These are phyloP conservation scores for Capronia coronata DNA, from an alignment of 2,329 filamentous ascomycete species.

Conservation along the genomic window DNA sequence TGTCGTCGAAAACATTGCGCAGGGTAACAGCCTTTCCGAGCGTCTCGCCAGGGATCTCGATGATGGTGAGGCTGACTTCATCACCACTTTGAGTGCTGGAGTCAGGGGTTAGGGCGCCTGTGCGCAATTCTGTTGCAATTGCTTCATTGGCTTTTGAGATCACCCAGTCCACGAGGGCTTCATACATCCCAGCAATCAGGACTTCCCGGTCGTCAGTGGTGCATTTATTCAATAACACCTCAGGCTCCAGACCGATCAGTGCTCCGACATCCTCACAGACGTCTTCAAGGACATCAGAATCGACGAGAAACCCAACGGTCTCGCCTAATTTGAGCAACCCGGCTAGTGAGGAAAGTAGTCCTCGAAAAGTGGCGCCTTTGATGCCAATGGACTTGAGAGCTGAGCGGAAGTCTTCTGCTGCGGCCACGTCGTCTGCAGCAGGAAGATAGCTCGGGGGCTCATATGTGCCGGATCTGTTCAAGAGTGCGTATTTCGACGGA, in stretches of 20 bases:
- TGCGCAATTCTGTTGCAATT: conserved; percentile 68
- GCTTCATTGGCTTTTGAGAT: conserved; percentile 80
- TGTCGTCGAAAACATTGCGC: conserved; percentile 86
- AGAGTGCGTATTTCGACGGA: conserved; percentile 67
- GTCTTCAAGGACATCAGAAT: conserved; percentile 76
- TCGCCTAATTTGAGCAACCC: conserved; percentile 88
- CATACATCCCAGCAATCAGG: conserved; percentile 80
- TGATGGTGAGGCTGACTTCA: conserved; percentile 79
- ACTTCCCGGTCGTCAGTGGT: conserved; percentile 77
- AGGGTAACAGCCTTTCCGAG: conserved; percentile 85
- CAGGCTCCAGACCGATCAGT: conserved; percentile 78
- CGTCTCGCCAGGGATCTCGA: conserved; percentile 74
- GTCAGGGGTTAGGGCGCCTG: conserved; percentile 30
- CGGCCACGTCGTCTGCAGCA: conserved; percentile 83
- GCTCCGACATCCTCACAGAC: conserved; percentile 85
- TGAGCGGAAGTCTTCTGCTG: conserved; percentile 85
- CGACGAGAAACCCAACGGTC: conserved; percentile 74
- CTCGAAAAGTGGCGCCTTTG: conserved; percentile 74
- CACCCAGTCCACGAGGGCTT: conserved; percentile 91
- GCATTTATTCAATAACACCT: conserved; percentile 69
- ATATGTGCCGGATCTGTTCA: conserved; percentile 80
- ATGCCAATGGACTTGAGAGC: conserved; percentile 89
- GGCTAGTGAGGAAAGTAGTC: conserved; percentile 77
- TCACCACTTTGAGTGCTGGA: conserved; percentile 60
- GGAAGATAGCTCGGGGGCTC: conserved; percentile 80